Base-by-base conservation (phyloP, 1,284 basidiomycete genomes). In the Cutaneotrichosporon daszewskae region DNA sequence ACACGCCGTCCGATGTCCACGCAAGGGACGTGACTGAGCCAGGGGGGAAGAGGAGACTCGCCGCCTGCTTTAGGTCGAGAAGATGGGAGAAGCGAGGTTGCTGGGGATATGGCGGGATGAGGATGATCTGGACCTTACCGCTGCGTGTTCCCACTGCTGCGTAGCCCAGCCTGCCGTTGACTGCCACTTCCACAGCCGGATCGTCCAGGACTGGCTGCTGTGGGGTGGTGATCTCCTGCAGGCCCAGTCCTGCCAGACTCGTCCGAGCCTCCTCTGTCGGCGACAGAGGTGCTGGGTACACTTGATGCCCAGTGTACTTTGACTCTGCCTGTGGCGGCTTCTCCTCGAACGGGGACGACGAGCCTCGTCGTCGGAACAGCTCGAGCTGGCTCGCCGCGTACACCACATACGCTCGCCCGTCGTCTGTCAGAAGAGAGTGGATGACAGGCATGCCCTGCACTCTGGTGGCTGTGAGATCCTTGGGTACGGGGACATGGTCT, bases 1-100 rank as follows among this genome's bases (percentile, higher is more conserved):
- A 89, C 68, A 95, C 90, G 1, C 94, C 95, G 68, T 99, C 95
- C 3, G 85, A 86, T 45, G 84, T 92, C 88, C 91, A 96, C 54
- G 88, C 81, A 66, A 96, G 76, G 12, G 80, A 72, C 34, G 72
- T 79, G 2, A 96, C 84, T n/a, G 77, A 68, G 0, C 92, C 92
- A 1, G 81, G 81, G 5, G 40, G 40, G 3, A 47, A 37, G 46
- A 59, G 55, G 3, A 63, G 47, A 39, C 59, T 77, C 58, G 43
- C 72, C 66, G 50, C 54, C 8, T 47, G 43, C 22, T 56, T 56
- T 22, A 66, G 46, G 34, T 61, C 51, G 10, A 63, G 47, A 8
- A 47, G 45, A 43, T 61, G 58, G n/a, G 58, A 58, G 32, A 51
- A 32, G 25, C 54, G 54, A 13, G 63, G 54, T 28, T 37, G 25